phyloP scores from a whole-genome alignment of 2,329 filamentous ascomycete genomes.

The Penicillium griseofulvum region DNA sequence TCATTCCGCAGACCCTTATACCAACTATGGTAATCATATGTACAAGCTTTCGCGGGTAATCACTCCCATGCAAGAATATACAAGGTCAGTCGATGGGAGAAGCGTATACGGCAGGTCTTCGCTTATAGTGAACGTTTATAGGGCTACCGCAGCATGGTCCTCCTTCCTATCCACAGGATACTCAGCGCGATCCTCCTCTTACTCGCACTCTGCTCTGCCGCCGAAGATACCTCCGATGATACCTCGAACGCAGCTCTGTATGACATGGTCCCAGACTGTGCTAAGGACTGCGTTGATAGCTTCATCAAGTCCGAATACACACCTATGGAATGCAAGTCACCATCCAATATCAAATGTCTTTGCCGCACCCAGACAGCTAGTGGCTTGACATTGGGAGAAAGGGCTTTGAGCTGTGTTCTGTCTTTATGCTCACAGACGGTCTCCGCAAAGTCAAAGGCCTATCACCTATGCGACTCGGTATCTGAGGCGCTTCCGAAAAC shows the following conservation, averaged over 20 bases:
- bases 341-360: conserved; percentile 59
- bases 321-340: conserved; percentile 40
- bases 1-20: conserved; percentile 1
- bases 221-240: conserved; percentile 15
- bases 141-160: conserved; percentile 38
- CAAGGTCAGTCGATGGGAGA: conserved; percentile 16
- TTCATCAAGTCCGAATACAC: conserved; percentile 62
- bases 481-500: conserved; percentile 35
- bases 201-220: conserved; percentile 24
- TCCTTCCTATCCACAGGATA: conserved; percentile 27
- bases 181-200: conserved; percentile 24
- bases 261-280: conserved; percentile 57
- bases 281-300: conserved; percentile 58
- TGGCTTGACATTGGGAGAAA: conserved; percentile 71
- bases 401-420: conserved; percentile 64
- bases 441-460: conserved; percentile 44
- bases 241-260: conserved; percentile 32
- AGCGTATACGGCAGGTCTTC: neutral
- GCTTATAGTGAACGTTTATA: conserved; percentile 20
- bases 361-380: conserved; percentile 59
- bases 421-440: conserved; percentile 55
- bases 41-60: conserved; percentile 26
- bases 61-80: conserved; percentile 17
- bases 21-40: conserved; percentile 25
- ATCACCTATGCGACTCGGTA: conserved; percentile 56